Percentiles rank a stretch among this genome's conserved stretches.
These are phyloP conservation scores for Cornus florida DNA, from an alignment of 148 eudicot species.

Conservation along the genomic window DNA sequence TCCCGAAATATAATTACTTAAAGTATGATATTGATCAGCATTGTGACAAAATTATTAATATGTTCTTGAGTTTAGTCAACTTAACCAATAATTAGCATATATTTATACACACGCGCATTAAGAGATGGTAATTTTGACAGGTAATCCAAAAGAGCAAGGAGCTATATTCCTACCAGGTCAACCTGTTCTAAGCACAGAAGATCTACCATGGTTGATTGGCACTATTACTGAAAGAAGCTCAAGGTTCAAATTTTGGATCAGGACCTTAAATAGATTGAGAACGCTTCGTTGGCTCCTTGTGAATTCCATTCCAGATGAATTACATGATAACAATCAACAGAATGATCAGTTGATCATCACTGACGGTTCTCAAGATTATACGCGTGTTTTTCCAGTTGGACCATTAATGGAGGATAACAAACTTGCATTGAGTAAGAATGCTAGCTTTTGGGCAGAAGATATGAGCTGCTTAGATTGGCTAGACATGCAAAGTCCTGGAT, in stretches of 20 bases:
- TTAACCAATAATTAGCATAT: no score
- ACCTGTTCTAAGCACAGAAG: constrained; percentile 27
- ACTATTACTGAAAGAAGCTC: constrained; percentile 24
- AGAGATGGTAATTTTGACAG: constrained; percentile 27
- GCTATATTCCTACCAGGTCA: constrained; percentile 21
- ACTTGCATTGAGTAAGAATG: neutral
- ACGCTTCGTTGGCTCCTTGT: constrained; percentile 29
- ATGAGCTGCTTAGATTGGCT: constrained; percentile 64
- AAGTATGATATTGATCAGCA: no score
- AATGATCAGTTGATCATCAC: neutral
- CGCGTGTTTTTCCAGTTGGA: constrained; percentile 39
- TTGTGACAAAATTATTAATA: no score
- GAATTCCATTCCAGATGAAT: constrained; percentile 49
- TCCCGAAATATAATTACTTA: no score
- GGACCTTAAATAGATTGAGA: constrained; percentile 30
- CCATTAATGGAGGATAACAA: constrained; percentile 17
- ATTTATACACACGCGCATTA: no score
- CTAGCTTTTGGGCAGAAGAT: constrained; percentile 63
- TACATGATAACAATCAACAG: constrained; percentile 6
- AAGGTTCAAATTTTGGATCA: constrained; percentile 47
- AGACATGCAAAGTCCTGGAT: constrained; percentile 41
- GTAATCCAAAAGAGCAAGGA: constrained; percentile 38
- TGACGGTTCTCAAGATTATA: neutral
- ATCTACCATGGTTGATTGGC: constrained; percentile 56
- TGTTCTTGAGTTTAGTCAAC: no score